Percentiles rank a stretch among this genome's conserved stretches.
These are phyloP conservation scores for Pseudozyma hubeiensis DNA, from an alignment of 1,284 basidiomycete species.

Conservation along the genomic window DNA sequence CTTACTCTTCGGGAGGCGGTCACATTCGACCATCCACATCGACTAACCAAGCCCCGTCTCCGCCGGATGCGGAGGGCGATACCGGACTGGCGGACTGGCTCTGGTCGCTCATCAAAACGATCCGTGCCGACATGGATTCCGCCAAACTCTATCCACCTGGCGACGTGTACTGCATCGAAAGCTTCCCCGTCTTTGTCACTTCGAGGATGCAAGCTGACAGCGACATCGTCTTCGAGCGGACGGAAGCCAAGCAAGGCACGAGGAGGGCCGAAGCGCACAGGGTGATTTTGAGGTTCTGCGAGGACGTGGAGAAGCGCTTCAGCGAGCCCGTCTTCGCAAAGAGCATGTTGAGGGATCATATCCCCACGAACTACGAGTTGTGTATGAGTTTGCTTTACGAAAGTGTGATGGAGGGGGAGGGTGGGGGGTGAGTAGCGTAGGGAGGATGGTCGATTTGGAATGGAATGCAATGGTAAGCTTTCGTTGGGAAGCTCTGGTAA, in stretches of 20 bases:
- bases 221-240: constrained; percentile 23
- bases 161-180: constrained; percentile 60
- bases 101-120: constrained; percentile 63
- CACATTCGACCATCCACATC: constrained; percentile 14
- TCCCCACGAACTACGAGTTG: constrained; percentile 62
- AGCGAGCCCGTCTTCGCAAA: constrained; percentile 70
- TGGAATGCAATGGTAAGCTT: not conserved
- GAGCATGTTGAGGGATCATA: constrained; percentile 60
- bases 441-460: not conserved
- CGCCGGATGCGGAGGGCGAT: constrained; percentile 14
- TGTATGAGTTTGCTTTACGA: constrained; percentile 57
- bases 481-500: too few relatives aligned
- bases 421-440: not conserved
- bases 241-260: constrained; percentile 3
- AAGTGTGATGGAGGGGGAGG: constrained; percentile 28
- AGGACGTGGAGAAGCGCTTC: constrained; percentile 71
- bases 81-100: constrained; percentile 58
- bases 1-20: constrained; percentile 43
- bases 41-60: not conserved
- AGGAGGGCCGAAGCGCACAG: constrained; percentile 67
- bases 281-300: constrained; percentile 70
- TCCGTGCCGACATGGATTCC: constrained; percentile 57
- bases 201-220: constrained; percentile 39
- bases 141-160: constrained; percentile 61
- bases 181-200: constrained; percentile 59